Conservation (phyloP, 2,329 filamentous ascomycete genomes). For the Curvularia sp. region DNA sequence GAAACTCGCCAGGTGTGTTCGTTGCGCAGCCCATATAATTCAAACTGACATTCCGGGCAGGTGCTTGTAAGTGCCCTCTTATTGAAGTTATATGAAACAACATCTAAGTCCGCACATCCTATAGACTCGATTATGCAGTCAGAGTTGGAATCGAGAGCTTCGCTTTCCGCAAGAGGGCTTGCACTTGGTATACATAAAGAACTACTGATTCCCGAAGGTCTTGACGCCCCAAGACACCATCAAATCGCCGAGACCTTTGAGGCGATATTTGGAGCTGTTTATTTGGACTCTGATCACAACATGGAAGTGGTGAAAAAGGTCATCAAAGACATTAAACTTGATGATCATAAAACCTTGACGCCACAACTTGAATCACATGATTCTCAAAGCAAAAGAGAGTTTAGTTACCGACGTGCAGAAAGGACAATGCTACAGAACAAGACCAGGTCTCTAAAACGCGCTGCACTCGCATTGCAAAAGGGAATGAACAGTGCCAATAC, state of each 20-base stretch:
- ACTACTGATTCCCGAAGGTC: conserved; percentile 9
- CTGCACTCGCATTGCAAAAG: neutral
- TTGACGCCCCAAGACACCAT: neutral
- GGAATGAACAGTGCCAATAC: neutral
- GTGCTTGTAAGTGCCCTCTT: conserved; percentile 4
- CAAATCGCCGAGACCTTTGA: conserved; percentile 32
- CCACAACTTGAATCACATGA: neutral
- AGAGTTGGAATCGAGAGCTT: conserved; percentile 12
- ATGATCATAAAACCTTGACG: conserved; percentile 22
- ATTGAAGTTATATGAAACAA: neutral
- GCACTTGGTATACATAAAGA: conserved; percentile 17
- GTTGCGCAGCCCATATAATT: neutral
- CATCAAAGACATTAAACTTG: conserved; percentile 17
- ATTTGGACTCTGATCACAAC: conserved; percentile 26
- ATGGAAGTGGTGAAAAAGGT: conserved; percentile 19
- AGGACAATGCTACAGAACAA: neutral
- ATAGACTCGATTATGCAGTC: conserved; percentile 1
- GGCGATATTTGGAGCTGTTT: conserved; percentile 35
- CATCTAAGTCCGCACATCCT: neutral
- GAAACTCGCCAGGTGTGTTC: conserved; percentile 16
- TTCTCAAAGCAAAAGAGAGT: neutral
- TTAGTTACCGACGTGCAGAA: neutral
- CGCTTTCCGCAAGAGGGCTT: conserved; percentile 14
- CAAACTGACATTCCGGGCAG: conserved; percentile 12
- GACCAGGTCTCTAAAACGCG: neutral